These are phyloP conservation scores for Ricinus communis DNA, from an alignment of 345 rosid genomes.

Conservation along the genomic window DNA sequence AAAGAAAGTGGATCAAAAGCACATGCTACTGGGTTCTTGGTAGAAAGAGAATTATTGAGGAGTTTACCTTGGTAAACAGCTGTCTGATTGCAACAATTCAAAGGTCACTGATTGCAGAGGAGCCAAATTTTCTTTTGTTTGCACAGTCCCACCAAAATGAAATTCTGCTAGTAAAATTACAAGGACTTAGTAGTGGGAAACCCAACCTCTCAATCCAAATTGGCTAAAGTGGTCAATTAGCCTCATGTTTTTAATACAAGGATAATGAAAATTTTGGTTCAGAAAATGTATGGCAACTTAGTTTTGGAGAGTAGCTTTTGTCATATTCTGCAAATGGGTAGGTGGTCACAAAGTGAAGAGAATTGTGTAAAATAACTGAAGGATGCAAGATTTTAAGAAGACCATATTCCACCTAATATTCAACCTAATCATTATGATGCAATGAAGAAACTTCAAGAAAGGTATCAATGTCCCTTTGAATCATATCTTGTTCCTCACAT, in stretches of 20 bases:
- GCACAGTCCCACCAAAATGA: not conserved
- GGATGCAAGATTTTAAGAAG: not conserved
- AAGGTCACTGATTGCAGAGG: constrained; percentile 6
- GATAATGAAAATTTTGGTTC: not conserved
- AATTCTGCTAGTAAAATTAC: not conserved
- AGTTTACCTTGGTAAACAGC: not conserved
- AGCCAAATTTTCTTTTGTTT: not conserved
- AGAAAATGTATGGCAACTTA: no score
- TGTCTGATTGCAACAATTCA: constrained; percentile 9
- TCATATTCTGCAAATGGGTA: not conserved
- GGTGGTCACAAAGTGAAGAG: not conserved
- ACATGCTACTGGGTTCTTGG: not conserved
- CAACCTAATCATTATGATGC: no score
- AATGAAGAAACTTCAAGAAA: no score
- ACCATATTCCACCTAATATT: no score
- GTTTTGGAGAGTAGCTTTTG: not conserved
- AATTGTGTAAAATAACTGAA: not conserved
- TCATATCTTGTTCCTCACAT: no score
- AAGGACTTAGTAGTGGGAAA: not conserved
- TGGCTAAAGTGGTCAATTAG: not conserved
- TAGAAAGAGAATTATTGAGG: not conserved
- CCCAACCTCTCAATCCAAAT: not conserved
- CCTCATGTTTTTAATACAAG: not conserved
- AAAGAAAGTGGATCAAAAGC: not conserved
- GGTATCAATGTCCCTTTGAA: no score